Evolutionary conservation across 73 alveolate species (phyloP).

Genomic region (Uronychia binucleata): DNA sequence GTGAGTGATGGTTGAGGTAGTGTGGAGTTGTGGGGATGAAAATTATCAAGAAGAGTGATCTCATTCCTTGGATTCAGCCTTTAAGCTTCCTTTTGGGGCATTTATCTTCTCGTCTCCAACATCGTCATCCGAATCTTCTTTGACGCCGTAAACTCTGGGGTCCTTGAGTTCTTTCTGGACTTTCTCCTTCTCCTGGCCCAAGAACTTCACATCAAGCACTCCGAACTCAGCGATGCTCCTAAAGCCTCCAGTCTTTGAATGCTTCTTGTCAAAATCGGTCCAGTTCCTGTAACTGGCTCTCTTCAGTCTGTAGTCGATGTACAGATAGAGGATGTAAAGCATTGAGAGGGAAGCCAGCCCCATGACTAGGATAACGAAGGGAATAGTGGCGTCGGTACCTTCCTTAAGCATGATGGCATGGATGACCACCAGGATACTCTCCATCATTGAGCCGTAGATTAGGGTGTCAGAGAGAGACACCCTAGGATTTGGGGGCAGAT

Average conservation of each 20-base stretch:
- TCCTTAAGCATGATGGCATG: neutral
- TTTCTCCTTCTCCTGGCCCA: too few relatives aligned
- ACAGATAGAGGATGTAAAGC: neutral
- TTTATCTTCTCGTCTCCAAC: too few relatives aligned
- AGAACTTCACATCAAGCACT: too few relatives aligned
- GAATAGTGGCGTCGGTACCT: neutral
- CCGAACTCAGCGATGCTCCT: neutral
- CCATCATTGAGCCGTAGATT: neutral
- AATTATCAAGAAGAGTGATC: too few relatives aligned
- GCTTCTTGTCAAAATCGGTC: neutral
- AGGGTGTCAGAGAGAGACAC: neutral
- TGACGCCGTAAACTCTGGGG: too few relatives aligned
- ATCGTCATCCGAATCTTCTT: too few relatives aligned
- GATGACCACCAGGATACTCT: neutral
- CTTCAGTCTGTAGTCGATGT: neutral
- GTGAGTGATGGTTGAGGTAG: too few relatives aligned
- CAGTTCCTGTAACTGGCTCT: neutral
- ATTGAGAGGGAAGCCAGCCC: neutral
- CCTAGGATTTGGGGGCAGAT: neutral
- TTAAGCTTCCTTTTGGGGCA: too few relatives aligned
- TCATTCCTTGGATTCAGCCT: too few relatives aligned
- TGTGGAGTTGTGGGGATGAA: too few relatives aligned
- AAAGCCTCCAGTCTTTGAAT: neutral
- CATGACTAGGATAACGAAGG: neutral
- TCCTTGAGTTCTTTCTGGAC: too few relatives aligned